These are phyloP conservation scores for Boletus tomentosulus DNA, from an alignment of 768 basidiomycete genomes.

Conservation along the genomic window DNA sequence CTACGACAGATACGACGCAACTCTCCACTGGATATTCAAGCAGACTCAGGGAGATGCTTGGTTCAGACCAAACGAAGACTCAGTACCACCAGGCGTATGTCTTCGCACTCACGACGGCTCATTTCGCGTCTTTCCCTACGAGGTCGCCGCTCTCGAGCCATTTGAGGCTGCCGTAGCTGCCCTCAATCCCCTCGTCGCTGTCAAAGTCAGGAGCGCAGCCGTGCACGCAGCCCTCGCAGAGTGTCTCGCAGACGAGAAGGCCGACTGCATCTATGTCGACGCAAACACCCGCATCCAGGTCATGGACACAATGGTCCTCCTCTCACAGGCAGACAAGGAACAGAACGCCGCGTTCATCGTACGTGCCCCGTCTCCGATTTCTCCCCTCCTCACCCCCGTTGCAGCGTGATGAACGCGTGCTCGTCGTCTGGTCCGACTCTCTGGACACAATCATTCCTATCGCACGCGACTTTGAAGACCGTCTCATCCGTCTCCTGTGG, in stretches of 20 bases:
- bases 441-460: constrained; percentile 66
- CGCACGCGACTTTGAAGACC: constrained; percentile 50
- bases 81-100: constrained; percentile 45
- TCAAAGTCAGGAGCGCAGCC: constrained; percentile 48
- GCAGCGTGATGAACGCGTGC: constrained; percentile 77
- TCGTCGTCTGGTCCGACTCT: constrained; percentile 82
- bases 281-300: constrained; percentile 74
- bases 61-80: constrained; percentile 49
- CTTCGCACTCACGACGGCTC: constrained; percentile 44
- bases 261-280: constrained; percentile 42
- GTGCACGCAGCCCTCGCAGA: constrained; percentile 51
- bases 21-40: constrained; percentile 28
- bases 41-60: constrained; percentile 45
- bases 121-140: constrained; percentile 55
- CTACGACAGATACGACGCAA: constrained; percentile 34
- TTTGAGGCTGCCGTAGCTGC: constrained; percentile 52
- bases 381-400: neutral
- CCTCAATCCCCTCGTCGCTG: constrained; percentile 53
- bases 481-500: constrained; percentile 57
- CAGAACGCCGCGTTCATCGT: constrained; percentile 66
- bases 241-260: constrained; percentile 21
- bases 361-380: constrained; percentile 26
- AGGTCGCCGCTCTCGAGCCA: constrained; percentile 47
- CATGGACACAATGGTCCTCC: constrained; percentile 69
- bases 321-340: constrained; percentile 49